phyloP scores from a whole-genome alignment of 2,329 filamentous ascomycete species.

The Chaetomiaceae sp. region DNA sequence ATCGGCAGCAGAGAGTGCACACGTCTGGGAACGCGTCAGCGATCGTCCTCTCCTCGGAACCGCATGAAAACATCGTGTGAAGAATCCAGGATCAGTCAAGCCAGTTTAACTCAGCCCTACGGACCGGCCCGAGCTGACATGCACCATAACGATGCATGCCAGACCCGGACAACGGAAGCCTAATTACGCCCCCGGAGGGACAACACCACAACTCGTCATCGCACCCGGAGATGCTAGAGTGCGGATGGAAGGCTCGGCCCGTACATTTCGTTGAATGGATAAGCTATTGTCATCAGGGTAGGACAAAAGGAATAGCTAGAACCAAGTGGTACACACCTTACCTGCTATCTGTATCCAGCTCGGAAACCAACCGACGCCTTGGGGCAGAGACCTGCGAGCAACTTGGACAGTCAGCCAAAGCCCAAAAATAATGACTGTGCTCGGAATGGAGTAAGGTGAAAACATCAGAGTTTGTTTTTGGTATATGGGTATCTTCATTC shows the following conservation, averaged over 20 bases:
- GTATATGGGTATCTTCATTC: slow-evolving; percentile 61
- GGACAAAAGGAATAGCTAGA: slow-evolving; percentile 7
- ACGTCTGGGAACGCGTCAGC: slow-evolving; percentile 19
- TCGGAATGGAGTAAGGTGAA: slow-evolving; percentile 12
- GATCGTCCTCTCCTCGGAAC: neutral
- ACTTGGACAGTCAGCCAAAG: slow-evolving; percentile 15
- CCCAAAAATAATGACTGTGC: neutral
- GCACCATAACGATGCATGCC: slow-evolving; percentile 54
- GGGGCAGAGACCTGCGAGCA: neutral
- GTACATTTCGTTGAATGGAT: slow-evolving; percentile 71
- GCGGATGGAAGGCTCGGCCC: slow-evolving; percentile 68
- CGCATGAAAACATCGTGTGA: neutral
- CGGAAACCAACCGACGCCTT: too few relatives aligned
- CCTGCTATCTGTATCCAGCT: too few relatives aligned
- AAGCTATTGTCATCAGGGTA: slow-evolving; percentile 61
- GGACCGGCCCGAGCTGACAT: slow-evolving; percentile 30
- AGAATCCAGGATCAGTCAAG: slow-evolving; percentile 32
- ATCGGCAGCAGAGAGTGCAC: neutral
- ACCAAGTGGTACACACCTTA: slow-evolving; percentile 13
- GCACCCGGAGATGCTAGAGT: slow-evolving; percentile 55
- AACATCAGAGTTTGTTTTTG: slow-evolving; percentile 56
- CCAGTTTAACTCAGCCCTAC: slow-evolving; percentile 37
- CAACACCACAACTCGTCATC: slow-evolving; percentile 76
- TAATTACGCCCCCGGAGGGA: slow-evolving; percentile 47
- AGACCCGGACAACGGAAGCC: slow-evolving; percentile 52